Evolutionary conservation across 2,329 filamentous ascomycete species (phyloP).

Genomic region (Nigrograna mackinnonii): DNA sequence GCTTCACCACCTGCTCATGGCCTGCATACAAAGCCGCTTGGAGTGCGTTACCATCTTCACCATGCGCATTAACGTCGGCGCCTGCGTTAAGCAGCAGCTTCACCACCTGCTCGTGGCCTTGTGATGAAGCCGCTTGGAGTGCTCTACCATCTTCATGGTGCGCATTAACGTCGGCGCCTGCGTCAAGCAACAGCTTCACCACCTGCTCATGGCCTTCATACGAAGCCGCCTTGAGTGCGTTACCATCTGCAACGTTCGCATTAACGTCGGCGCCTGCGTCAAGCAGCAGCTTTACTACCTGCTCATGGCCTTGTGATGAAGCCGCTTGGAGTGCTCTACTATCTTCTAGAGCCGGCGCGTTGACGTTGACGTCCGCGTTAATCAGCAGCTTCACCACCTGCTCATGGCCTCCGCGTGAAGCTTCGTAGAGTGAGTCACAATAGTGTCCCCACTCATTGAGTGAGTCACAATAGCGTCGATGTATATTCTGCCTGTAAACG

Average conservation of each 20-base stretch:
- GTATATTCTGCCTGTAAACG: neutral
- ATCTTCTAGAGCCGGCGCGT: slow-evolving; percentile 2
- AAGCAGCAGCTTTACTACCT: neutral
- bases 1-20: slow-evolving; percentile 1
- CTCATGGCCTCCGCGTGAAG: slow-evolving; percentile 6
- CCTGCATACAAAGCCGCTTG: neutral
- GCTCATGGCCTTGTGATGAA: neutral
- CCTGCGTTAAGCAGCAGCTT: slow-evolving; percentile 1
- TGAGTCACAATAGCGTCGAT: neutral
- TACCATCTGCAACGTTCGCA: slow-evolving; percentile 1
- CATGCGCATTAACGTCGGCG: slow-evolving; percentile 4
- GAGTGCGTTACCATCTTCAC: slow-evolving; percentile 1
- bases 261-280: slow-evolving; percentile 1
- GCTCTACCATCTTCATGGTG: slow-evolving; percentile 1
- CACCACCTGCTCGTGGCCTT: neutral
- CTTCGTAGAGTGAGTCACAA: slow-evolving; percentile 7
- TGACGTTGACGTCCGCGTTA: slow-evolving; percentile 9
- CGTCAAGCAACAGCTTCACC: slow-evolving; percentile 6
- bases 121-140: slow-evolving; percentile 1
- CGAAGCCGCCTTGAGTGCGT: slow-evolving; percentile 11
- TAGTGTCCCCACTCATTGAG: neutral
- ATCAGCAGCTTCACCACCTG: slow-evolving; percentile 9
- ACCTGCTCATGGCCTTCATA: slow-evolving; percentile 8
- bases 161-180: slow-evolving; percentile 10
- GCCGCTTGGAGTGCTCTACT: slow-evolving; percentile 8